Evolutionary conservation across 192 early-diverging fungal genomes (phyloP).

Genomic region (Cetraspora pellucida): DNA sequence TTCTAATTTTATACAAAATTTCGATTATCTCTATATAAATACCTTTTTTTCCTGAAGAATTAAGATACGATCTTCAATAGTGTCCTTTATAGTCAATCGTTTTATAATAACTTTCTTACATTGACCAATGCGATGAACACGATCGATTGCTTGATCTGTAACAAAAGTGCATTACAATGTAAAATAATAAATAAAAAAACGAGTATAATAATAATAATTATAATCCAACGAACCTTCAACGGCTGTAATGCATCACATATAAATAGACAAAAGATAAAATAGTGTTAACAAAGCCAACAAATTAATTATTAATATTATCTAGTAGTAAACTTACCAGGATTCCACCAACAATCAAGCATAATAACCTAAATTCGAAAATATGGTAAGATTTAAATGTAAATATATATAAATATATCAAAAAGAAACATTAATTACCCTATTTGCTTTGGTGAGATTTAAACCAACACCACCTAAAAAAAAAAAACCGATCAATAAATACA

Average conservation of each 20-base stretch:
- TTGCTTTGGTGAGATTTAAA: slow-evolving; percentile 68
- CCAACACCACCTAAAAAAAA: slow-evolving; percentile 51
- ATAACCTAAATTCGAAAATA: not conserved
- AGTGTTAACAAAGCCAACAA: no score
- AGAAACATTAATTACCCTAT: slow-evolving; percentile 36
- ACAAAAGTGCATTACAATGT: not conserved
- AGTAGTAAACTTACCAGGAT: slow-evolving; percentile 2
- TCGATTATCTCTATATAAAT: not conserved
- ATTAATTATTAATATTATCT: no score
- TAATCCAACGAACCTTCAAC: not conserved
- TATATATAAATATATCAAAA: no score
- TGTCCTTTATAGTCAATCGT: slow-evolving; percentile 61
- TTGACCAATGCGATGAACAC: slow-evolving; percentile 78
- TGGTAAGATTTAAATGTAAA: no score
- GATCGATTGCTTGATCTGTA: slow-evolving; percentile 60
- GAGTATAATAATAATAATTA: not conserved
- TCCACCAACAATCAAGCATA: slow-evolving; percentile 31
- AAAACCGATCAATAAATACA: not conserved
- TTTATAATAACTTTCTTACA: slow-evolving; percentile 61
- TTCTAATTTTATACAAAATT: not conserved
- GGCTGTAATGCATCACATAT: not conserved
- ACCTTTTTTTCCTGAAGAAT: slow-evolving; percentile 49
- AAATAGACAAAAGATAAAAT: not conserved
- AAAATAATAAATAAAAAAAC: not conserved
- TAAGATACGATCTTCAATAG: slow-evolving; percentile 74